Percentiles rank a stretch among this genome's conserved stretches.
phyloP scores from a whole-genome alignment of 106 monocot species.

The Allium fistulosum region DNA sequence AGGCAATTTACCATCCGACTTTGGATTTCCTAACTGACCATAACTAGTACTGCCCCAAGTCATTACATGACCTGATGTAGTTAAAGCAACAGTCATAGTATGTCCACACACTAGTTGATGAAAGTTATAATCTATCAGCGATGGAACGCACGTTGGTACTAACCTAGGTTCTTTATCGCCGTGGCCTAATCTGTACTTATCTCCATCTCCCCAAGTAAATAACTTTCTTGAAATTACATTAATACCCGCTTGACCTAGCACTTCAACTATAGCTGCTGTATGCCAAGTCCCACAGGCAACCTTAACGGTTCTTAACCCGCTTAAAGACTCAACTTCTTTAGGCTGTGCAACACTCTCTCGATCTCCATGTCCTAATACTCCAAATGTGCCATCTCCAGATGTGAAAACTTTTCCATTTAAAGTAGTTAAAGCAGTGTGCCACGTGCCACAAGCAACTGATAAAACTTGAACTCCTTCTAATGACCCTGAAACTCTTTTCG shows the following conservation, averaged over 20 bases:
- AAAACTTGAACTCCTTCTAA: constrained; percentile 49
- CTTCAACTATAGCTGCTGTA: constrained; percentile 56
- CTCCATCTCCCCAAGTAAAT: constrained; percentile 82
- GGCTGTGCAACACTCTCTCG: constrained; percentile 37
- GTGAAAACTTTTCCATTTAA: constrained; percentile 43
- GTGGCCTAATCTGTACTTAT: constrained; percentile 53
- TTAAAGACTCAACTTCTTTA: constrained; percentile 37
- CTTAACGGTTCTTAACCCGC: constrained; percentile 33
- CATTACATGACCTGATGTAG: constrained; percentile 53
- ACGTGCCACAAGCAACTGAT: constrained; percentile 48
- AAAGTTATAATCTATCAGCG: constrained; percentile 51
- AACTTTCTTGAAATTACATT: constrained; percentile 37
- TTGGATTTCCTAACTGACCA: constrained; percentile 55
- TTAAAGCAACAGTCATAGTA: constrained; percentile 42
- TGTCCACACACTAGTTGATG: constrained; percentile 61
- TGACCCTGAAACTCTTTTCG: constrained; percentile 53
- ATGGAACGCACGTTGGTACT: constrained; percentile 48
- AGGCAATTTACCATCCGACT: constrained; percentile 53
- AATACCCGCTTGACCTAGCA: constrained; percentile 21
- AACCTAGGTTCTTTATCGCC: constrained; percentile 51
- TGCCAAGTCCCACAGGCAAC: constrained; percentile 63
- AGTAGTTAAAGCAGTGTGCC: constrained; percentile 48
- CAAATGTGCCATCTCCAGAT: constrained; percentile 58
- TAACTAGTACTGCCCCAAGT: constrained; percentile 52
- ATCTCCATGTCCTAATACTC: constrained; percentile 53